Evolutionary conservation across 2,329 filamentous ascomycete species (phyloP), one percentile per base, ranked within the genome.

Genomic region (Ascocoryne sarcoides): DNA sequence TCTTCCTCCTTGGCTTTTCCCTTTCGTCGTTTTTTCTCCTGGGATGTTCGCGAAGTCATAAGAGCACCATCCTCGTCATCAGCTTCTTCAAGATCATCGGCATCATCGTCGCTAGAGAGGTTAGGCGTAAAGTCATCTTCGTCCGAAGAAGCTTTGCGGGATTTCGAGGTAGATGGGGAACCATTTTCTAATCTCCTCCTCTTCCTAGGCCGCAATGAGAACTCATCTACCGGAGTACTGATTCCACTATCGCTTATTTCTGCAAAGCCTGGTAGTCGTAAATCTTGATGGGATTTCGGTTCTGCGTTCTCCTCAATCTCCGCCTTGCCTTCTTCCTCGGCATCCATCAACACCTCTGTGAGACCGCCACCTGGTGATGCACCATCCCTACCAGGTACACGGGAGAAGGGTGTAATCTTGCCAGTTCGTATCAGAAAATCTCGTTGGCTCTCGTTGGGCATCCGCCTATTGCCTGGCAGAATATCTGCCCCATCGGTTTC

Each of bases 401-500:
- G 47, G 5, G 88, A 84, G 56, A 98, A 98, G 0, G 92, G 92
- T 0, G 92, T 98, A 51, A 98, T 96, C 64, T 96, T 96, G 46
- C 92, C 92, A 0, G 90, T 98, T 19, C 92, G 79, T 36, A 98
- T 92, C 34, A 98, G 73, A 59, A 84, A 98, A 34, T 95, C 89
- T 37, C 89, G 77, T 45, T 86, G 79, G 17, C 76, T 87, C 65
- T 96, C 92, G 45, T 84, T 84, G 1, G 84, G 79, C 42, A 90
- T 64, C 39, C 76, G 77, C 43, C 72, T 70, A 38, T 73, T 77
- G 19, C 71, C 73, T 34, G 64, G 66, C 4, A 62, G 54, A 18
- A 68, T 64, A 38, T 66, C 63, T 10, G 59, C 56, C 21, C 66
- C 62, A 15, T 62, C 62, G 8, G 68, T 65, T 2, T 66, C 62